Conservation (phyloP, 495 filamentous ascomycete species). For the Bombardia bombarda region DNA sequence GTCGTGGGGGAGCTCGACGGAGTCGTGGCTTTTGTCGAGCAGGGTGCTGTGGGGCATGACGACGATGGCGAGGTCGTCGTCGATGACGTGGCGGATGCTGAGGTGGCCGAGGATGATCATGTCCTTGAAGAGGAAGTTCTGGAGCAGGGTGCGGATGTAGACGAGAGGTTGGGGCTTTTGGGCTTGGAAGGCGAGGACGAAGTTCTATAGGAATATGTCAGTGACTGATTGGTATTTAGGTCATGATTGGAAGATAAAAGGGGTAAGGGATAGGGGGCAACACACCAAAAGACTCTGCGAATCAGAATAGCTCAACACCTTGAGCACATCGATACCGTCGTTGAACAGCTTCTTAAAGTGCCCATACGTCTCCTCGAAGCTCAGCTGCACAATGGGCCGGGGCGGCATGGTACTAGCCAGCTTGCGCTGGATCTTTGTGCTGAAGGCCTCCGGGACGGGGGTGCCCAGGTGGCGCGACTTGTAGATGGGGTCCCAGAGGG, state of each 20-base stretch:
- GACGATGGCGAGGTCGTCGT: conserved; percentile 68
- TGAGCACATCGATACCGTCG: conserved; percentile 62
- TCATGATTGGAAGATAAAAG: conserved; percentile 1
- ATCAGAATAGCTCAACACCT: conserved; percentile 60
- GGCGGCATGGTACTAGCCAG: conserved; percentile 90
- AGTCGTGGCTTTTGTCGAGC: conserved; percentile 63
- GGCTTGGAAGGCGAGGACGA: conserved; percentile 63
- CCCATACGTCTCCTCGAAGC: conserved; percentile 59
- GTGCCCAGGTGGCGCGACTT: conserved; percentile 54
- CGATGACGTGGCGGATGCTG: conserved; percentile 64
- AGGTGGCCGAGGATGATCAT: conserved; percentile 56
- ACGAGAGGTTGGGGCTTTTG: conserved; percentile 75
- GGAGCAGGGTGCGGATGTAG: conserved; percentile 75
- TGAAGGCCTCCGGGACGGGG: conserved; percentile 70
- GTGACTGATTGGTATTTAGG: neutral
- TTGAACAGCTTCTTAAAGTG: conserved; percentile 63
- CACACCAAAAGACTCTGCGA: conserved; percentile 59
- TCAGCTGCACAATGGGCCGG: conserved; percentile 74
- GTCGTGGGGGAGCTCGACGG: conserved; percentile 68
- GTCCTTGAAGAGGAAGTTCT: conserved; percentile 66
- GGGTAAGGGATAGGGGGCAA: neutral
- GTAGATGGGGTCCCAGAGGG: conserved; percentile 41
- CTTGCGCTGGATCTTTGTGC: conserved; percentile 78
- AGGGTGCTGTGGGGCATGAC: conserved; percentile 65
- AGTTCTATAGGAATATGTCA: conserved; percentile 40